Conservation (phyloP, 208 protist species). For the Crithidia acanthocephali region DNA sequence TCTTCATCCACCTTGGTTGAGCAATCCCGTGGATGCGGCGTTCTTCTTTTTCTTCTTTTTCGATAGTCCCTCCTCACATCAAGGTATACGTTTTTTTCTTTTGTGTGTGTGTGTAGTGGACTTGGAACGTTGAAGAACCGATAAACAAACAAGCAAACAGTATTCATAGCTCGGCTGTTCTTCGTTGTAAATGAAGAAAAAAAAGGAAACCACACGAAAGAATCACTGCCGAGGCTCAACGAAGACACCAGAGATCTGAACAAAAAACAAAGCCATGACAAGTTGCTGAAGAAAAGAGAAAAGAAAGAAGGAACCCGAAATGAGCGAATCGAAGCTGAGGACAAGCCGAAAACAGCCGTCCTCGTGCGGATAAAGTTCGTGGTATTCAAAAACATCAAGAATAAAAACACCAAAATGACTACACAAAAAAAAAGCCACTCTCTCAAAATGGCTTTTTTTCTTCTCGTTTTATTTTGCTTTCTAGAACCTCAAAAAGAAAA, state of each 20-base stretch:
- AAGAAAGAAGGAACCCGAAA: constrained; percentile 6
- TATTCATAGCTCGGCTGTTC: too few relatives aligned
- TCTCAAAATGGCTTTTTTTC: too few relatives aligned
- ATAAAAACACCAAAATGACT: neutral
- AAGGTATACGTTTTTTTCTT: too few relatives aligned
- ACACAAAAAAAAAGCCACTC: neutral
- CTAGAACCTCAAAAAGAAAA: too few relatives aligned
- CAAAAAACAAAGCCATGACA: neutral
- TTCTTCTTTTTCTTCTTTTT: too few relatives aligned
- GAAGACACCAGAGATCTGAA: neutral
- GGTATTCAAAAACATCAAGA: neutral
- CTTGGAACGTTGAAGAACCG: too few relatives aligned
- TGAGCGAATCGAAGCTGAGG: neutral
- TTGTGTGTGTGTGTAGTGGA: too few relatives aligned
- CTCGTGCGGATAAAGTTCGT: neutral
- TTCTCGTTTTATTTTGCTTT: too few relatives aligned
- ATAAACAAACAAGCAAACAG: neutral
- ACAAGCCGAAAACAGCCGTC: neutral
- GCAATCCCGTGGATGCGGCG: too few relatives aligned
- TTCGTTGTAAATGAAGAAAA: neutral
- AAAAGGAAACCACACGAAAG: constrained; percentile 7
- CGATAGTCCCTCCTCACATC: too few relatives aligned
- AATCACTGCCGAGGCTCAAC: neutral
- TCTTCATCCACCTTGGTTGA: too few relatives aligned
- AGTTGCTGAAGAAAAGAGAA: constrained; percentile 5